Conservation (phyloP, 1,284 basidiomycete species). For the Marasmius fiardii region DNA sequence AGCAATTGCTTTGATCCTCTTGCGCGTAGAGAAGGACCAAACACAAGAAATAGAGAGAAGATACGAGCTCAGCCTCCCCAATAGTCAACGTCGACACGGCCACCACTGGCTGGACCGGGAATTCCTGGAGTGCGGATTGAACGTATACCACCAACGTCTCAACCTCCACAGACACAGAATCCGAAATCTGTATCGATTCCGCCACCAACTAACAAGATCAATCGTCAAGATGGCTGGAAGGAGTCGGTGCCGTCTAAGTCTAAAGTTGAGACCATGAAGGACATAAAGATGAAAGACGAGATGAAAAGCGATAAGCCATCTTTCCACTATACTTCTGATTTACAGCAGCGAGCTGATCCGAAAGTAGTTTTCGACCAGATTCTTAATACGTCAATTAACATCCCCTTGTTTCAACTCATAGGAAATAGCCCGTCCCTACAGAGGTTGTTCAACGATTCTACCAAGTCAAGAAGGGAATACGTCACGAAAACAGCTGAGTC, state of each 20-base stretch:
- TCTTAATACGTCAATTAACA: not conserved
- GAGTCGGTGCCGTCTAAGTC: not conserved
- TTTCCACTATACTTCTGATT: conserved; percentile 7
- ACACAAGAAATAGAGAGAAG: too few relatives aligned
- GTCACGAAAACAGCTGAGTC: not conserved
- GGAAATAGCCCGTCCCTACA: not conserved
- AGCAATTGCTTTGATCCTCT: not conserved
- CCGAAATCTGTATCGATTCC: not conserved
- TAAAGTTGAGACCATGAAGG: not conserved
- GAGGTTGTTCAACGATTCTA: not conserved
- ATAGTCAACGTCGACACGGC: too few relatives aligned
- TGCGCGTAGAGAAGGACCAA: not conserved
- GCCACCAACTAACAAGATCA: not conserved
- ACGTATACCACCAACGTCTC: not conserved
- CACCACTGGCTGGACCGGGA: not conserved
- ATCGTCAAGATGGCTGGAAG: conserved; percentile 5
- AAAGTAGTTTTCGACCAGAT: not conserved
- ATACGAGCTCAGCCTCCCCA: too few relatives aligned
- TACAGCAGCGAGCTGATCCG: not conserved
- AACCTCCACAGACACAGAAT: not conserved
- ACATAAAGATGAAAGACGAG: conserved; percentile 4
- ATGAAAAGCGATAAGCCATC: not conserved
- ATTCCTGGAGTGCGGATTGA: too few relatives aligned
- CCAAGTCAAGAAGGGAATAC: not conserved
- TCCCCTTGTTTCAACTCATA: not conserved